Evolutionary conservation across 805 yeast species (phyloP).

Genomic region (Candida chauliodis): DNA sequence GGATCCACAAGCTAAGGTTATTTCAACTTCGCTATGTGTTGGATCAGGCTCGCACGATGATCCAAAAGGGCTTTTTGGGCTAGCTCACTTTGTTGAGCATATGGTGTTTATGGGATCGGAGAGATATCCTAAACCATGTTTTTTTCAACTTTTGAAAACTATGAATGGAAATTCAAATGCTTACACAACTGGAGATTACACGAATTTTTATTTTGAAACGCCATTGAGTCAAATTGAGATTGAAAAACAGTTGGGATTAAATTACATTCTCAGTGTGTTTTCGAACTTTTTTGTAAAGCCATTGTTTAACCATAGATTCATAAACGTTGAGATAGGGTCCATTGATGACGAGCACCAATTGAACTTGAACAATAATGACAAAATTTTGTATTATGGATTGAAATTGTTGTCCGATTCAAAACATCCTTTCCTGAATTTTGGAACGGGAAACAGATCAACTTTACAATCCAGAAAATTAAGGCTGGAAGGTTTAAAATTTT

Average conservation of each 20-base stretch:
- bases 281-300: constrained; percentile 52
- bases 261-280: constrained; percentile 45
- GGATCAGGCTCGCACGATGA: constrained; percentile 81
- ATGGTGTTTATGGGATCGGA: constrained; percentile 45
- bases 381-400: constrained; percentile 56
- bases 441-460: constrained; percentile 62
- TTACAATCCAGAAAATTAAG: constrained; percentile 36
- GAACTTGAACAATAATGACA: constrained; percentile 43
- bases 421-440: constrained; percentile 59
- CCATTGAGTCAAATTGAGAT: constrained; percentile 39
- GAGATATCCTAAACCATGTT: constrained; percentile 45
- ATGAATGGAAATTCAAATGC: constrained; percentile 66
- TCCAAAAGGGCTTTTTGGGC: constrained; percentile 64
- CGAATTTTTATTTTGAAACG: constrained; percentile 60
- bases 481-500: constrained; percentile 36
- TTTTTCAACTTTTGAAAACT: constrained; percentile 40
- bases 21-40: constrained; percentile 71
- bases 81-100: constrained; percentile 61
- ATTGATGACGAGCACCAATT: constrained; percentile 64
- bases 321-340: constrained; percentile 53
- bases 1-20: constrained; percentile 63
- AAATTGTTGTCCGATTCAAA: constrained; percentile 43
- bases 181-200: constrained; percentile 62
- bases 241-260: constrained; percentile 37
- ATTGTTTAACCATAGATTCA: constrained; percentile 37